Evolutionary conservation across 1,284 basidiomycete species (phyloP).

Genomic region (Irpex sp.): DNA sequence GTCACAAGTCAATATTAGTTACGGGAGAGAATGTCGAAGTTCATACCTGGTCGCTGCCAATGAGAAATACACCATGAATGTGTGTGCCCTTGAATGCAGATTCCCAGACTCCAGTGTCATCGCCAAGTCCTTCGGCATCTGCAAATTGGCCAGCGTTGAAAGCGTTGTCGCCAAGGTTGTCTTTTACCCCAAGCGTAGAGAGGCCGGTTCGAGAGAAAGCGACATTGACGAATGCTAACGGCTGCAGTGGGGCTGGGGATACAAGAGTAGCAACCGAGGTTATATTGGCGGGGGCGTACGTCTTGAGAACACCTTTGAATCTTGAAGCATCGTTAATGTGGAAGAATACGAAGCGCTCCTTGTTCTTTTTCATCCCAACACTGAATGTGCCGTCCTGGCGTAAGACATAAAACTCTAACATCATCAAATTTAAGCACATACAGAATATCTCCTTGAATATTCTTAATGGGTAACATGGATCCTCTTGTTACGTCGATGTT

Average conservation of each 20-base stretch:
- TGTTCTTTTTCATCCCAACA: slow-evolving; percentile 13
- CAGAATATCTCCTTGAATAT: not conserved
- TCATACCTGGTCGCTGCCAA: slow-evolving; percentile 11
- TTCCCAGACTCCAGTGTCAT: slow-evolving; percentile 6
- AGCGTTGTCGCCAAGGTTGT: slow-evolving; percentile 4
- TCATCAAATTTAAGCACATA: not conserved
- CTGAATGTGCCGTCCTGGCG: not conserved
- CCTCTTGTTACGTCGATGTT: not conserved
- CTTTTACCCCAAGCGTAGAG: slow-evolving; percentile 5
- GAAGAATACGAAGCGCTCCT: slow-evolving; percentile 10
- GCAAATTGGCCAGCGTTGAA: slow-evolving; percentile 8
- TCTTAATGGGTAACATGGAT: not conserved
- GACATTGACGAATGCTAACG: slow-evolving; percentile 10
- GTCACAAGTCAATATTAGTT: not conserved
- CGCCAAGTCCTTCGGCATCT: slow-evolving; percentile 8
- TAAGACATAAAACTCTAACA: not conserved
- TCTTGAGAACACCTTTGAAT: slow-evolving; percentile 9
- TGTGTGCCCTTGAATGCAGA: slow-evolving; percentile 6
- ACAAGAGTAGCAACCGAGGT: slow-evolving; percentile 11
- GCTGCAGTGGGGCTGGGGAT: slow-evolving; percentile 5
- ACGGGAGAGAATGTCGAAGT: not conserved
- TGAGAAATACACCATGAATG: slow-evolving; percentile 12
- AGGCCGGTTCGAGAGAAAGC: slow-evolving; percentile 10
- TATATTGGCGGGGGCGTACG: slow-evolving; percentile 6
- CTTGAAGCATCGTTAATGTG: slow-evolving; percentile 9